Evolutionary conservation across 345 rosid species (phyloP), one percentile per base, ranked within the genome.

Genomic region (Hibiscus mutabilis): DNA sequence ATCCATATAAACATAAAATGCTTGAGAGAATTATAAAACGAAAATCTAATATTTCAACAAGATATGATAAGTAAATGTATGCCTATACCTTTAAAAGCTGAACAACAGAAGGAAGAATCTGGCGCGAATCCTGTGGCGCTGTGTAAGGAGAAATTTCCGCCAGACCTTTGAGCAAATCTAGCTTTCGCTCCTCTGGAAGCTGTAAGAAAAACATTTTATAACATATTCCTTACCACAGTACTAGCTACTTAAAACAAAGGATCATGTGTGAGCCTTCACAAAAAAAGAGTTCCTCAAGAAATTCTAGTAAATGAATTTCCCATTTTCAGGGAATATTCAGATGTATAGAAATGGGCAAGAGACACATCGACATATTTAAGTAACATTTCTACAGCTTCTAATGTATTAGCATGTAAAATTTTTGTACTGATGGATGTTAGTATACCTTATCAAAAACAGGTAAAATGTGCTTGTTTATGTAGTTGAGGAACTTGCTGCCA

Each of bases 121-220:
- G 98, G 35, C 97, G 89, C 69, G 98, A 91, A 81, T 96, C 99
- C 70, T 88, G 98, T 18, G 99, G 92, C 16, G 85, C 81, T 27
- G 97, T 86, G 81, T 85, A 89, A 76, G 98, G 93, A 2, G 98
- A 92, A 49, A 86, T 88, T 79, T 96, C 99, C 64, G 98, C 96
- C 53, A 96, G 87, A 18, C 92, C 93, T 80, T 96, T 96, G 53
- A 92, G 97, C 82, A 96, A 80, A 86, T 96, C 99, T 62, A 96
- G 95, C 78, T 91, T 92, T 78, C 98, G 85, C 70, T 88, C 98
- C 84, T 92, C 97, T 6, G 95, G 99, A 79, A 96, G 98, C 99
- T 96, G 86, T 46, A 61, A 71, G 22, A 33, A 59, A 47, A 67
- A 19, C 3, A 73, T 51, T 62, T 72, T 37, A 52, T 25, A 44